Conservation (phyloP, 768 basidiomycete species). For the Podaxis mareebaensis region DNA sequence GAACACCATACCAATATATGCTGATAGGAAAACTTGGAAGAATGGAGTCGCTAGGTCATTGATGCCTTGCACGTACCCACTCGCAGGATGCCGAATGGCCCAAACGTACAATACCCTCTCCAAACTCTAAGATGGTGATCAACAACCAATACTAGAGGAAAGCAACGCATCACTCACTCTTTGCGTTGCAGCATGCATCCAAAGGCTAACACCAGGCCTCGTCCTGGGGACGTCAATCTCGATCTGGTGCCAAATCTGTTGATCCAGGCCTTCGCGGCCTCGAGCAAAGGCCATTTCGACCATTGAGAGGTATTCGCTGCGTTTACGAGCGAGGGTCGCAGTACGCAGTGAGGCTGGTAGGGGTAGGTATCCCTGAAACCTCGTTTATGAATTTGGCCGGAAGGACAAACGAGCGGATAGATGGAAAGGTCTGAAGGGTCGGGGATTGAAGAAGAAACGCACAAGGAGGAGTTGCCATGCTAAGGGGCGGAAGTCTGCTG, state of each 20-base stretch:
- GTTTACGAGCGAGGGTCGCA: slow-evolving; percentile 81
- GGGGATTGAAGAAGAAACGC: slow-evolving; percentile 29
- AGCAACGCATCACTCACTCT: slow-evolving; percentile 51
- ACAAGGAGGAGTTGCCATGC: slow-evolving; percentile 95
- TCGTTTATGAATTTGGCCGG: slow-evolving; percentile 9
- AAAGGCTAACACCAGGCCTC: slow-evolving; percentile 84
- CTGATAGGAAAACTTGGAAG: slow-evolving; percentile 94
- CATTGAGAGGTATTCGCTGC: slow-evolving; percentile 87
- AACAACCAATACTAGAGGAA: slow-evolving; percentile 15
- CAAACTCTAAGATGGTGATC: slow-evolving; percentile 59
- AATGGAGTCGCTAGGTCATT: slow-evolving; percentile 98
- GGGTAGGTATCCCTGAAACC: slow-evolving; percentile 84
- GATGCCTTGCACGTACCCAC: slow-evolving; percentile 98
- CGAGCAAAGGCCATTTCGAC: slow-evolving; percentile 89
- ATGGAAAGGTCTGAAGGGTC: neutral
- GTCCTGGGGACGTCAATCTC: slow-evolving; percentile 98
- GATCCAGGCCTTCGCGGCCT: slow-evolving; percentile 84
- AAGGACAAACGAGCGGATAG: neutral
- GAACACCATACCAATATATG: slow-evolving; percentile 76
- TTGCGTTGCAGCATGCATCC: slow-evolving; percentile 91
- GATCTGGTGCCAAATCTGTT: slow-evolving; percentile 99
- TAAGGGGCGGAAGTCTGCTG: slow-evolving; percentile 81
- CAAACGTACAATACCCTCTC: slow-evolving; percentile 97
- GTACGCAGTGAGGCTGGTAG: slow-evolving; percentile 75
- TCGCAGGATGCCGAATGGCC: slow-evolving; percentile 98